Evolutionary conservation across 805 yeast genomes (phyloP), one percentile per base, ranked within the genome.

Genomic region (Candida patagonica): DNA sequence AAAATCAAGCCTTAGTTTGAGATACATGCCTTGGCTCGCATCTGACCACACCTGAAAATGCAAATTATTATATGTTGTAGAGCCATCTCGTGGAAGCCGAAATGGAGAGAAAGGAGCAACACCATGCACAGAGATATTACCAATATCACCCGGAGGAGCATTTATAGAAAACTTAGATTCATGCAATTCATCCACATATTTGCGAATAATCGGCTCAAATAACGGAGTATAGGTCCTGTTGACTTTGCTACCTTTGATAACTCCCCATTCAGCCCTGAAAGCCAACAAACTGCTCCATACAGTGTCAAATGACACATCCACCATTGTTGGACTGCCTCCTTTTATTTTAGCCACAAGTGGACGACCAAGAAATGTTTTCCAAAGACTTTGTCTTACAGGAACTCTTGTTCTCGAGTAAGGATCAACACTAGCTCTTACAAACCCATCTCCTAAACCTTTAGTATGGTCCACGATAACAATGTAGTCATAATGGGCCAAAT

Each of bases 111-210:
- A 81, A 2, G 88, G 89, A 0, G 92, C 77, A 19, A 75, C 68
- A 22, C 83, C 80, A 53, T 83, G 89, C 27, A 67, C 59, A 37
- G 62, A 62, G 27, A 67, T 56, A 43, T 52, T 63, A 42, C 65
- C 58, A n/a, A 65, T 58, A 17, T 65, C 55, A 16, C 64, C 56
- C 3, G 63, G 55, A 5, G 63, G 55, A 1, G 78, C 43, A 41
- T 78, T 69, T 6, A 80, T 59, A 51, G 78, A 82, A 87, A 89
- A 88, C 60, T 85, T 86, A 0, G 85, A 70, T 55, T 88, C 96
- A 49, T 63, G 70, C 1, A 83, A 82, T 26, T 75, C 77, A 8
- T 66, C 62, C 3, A 74, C 63, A 62, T 72, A 71, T 57, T 87
- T 95, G 42, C 86, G 68, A 2, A 82, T 57, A 26, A 86, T 66